phyloP scores from a whole-genome alignment of 164 flowering plant genomes.

The Echeveria elegans region DNA sequence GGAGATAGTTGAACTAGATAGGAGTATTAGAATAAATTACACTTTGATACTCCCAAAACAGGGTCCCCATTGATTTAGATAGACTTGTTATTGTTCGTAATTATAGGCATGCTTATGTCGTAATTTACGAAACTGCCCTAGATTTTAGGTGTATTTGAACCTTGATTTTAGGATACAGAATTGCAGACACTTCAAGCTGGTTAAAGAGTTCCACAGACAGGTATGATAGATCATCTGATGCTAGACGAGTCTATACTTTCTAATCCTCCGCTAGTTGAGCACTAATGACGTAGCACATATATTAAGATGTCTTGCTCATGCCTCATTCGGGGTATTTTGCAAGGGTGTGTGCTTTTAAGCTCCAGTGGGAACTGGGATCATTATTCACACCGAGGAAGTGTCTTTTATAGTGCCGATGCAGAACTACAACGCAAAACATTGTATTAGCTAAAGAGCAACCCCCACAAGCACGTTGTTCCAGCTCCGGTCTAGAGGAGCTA shows the following conservation, averaged over 20 bases:
- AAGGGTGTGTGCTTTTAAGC: background rate
- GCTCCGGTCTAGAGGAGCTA: too few species aligned
- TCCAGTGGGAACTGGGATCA: slow-evolving; percentile 5
- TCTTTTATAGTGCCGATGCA: slow-evolving; percentile 9
- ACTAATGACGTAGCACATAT: background rate
- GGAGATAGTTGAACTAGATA: too few species aligned
- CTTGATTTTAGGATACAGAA: background rate
- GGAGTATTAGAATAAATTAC: too few species aligned
- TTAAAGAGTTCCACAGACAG: background rate
- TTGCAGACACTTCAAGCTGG: background rate
- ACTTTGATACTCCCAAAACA: background rate
- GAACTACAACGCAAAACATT: background rate
- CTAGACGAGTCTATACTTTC: too few species aligned
- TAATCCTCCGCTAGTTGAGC: background rate
- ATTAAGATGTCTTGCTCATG: too few species aligned
- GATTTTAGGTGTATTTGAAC: background rate
- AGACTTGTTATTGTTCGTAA: background rate
- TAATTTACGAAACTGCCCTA: background rate
- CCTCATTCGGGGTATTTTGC: background rate
- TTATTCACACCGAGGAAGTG: slow-evolving; percentile 9
- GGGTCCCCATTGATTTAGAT: background rate
- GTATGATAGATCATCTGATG: too few species aligned
- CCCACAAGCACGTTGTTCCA: too few species aligned
- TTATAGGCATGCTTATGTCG: background rate
- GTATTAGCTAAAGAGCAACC: background rate